Evolutionary conservation across 441 rosid species (phyloP).

Genomic region (California macrophylla): DNA sequence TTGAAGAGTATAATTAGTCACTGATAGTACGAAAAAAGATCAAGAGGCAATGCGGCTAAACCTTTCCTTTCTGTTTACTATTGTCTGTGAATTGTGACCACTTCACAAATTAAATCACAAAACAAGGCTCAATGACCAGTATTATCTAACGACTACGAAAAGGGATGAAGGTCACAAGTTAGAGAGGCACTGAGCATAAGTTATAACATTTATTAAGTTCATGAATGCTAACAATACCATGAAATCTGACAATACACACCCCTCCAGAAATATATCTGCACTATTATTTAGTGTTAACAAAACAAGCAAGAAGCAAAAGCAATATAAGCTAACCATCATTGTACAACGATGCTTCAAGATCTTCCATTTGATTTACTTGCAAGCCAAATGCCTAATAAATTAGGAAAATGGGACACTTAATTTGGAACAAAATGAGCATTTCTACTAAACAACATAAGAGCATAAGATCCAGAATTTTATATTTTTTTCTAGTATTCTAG

Average conservation of each 20-base stretch:
- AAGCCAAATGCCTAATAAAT: neutral
- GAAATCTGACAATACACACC: too few species aligned
- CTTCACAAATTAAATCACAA: too few species aligned
- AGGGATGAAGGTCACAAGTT: too few species aligned
- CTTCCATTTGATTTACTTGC: neutral
- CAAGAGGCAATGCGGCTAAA: neutral
- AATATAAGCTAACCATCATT: neutral
- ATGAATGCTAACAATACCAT: too few species aligned
- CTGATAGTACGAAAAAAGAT: neutral
- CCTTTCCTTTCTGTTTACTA: neutral
- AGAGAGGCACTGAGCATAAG: too few species aligned
- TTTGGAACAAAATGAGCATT: neutral
- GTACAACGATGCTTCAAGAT: neutral
- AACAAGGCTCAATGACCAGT: too few species aligned
- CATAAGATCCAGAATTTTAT: neutral
- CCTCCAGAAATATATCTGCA: too few species aligned
- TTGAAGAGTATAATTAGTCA: constrained; percentile 13
- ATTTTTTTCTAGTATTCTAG: neutral
- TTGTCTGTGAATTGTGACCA: neutral
- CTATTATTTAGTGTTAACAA: too few species aligned
- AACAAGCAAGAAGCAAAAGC: neutral
- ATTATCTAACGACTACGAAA: too few species aligned
- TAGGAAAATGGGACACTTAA: neutral
- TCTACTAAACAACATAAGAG: neutral
- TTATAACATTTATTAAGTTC: too few species aligned